A percentile compares a stretch with the other conserved stretches of the same genome.
Evolutionary conservation across 2,329 filamentous ascomycete genomes (phyloP).

Genomic region (Cadophora luteo-olivacea): DNA sequence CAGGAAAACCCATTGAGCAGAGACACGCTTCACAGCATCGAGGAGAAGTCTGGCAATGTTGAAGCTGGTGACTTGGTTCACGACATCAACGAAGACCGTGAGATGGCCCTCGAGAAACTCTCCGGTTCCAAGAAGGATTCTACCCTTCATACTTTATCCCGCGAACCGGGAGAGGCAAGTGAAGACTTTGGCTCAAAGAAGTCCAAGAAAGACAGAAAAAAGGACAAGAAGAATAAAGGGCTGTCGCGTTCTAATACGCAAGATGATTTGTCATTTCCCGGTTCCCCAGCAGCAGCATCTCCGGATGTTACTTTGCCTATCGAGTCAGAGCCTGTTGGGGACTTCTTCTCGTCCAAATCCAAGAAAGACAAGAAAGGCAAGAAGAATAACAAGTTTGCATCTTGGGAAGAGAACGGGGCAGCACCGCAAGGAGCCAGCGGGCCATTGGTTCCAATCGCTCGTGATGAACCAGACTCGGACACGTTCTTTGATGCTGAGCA

Average conservation of each 20-base stretch:
- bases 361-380: conserved; percentile 34
- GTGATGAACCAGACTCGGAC: conserved; percentile 10
- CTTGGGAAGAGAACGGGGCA: conserved; percentile 13
- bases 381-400: conserved; percentile 40
- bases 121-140: conserved; percentile 25
- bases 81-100: conserved; percentile 27
- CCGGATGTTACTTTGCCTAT: not conserved
- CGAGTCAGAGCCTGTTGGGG: conserved; percentile 15
- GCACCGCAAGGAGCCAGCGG: not conserved
- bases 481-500: conserved; percentile 12
- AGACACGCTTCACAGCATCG: conserved; percentile 32
- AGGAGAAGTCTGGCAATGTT: conserved; percentile 30
- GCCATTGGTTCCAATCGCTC: not conserved
- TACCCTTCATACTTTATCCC: not conserved
- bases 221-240: conserved; percentile 36
- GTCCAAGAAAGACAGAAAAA: conserved; percentile 52
- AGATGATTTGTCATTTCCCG: conserved; percentile 16
- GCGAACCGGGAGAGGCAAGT: conserved; percentile 23
- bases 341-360: conserved; percentile 19
- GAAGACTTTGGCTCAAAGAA: conserved; percentile 34
- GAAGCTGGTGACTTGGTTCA: conserved; percentile 7
- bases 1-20: conserved; percentile 16
- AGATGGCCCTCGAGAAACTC: conserved; percentile 30
- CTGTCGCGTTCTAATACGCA: conserved; percentile 18
- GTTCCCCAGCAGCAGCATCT: not conserved